Evolutionary conservation across 306 rosid species (phyloP), one percentile per base, ranked within the genome.

Genomic region (Vachellia pachyceras): DNA sequence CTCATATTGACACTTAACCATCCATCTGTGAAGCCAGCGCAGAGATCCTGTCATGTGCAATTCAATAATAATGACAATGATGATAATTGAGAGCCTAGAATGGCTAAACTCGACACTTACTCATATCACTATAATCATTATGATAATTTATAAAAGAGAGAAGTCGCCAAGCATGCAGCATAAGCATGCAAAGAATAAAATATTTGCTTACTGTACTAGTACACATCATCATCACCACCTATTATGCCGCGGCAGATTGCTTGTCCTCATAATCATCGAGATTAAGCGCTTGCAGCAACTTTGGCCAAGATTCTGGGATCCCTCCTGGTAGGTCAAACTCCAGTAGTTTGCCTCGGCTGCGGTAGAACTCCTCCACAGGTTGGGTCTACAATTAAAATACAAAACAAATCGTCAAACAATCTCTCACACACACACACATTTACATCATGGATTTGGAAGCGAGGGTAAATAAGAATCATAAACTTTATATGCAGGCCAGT

Each of bases 231-330:
- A 29, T n/a, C n/a, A n/a, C n/a, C n/a, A 79, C 47, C 82, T 75
- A 40, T 84, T 86, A 95, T 68, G 99, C 99, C 20, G 96, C 93
- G 37, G 86, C 90, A 55, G 93, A 90, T 74, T 65, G 93, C 85
- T 91, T 90, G 80, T 91, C 96, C 80, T 91, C 97, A 57, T 82
- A 86, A 78, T 95, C 97, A 85, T 93, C 93, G 36, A 93, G 97
- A 88, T 89, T 90, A 77, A 93, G 99, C 46, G 89, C 97, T 45
- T 89, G 92, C 61, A 95, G 89, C 85, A 95, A 85, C 88, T 91
- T 95, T 18, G 98, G 98, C 99, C 99, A 95, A 75, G 99, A 93
- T 81, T 90, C 98, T 1, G 96, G 96, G 81, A 95, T 95, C n/a
- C 99, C 99, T 74, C 99, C 99, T 6, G 98, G 99, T 22, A 95